Percentiles rank a stretch among this genome's conserved stretches.
Evolutionary conservation across 2,329 filamentous ascomycete species (phyloP).

Genomic region (Dothidotthia symphoricarpi): DNA sequence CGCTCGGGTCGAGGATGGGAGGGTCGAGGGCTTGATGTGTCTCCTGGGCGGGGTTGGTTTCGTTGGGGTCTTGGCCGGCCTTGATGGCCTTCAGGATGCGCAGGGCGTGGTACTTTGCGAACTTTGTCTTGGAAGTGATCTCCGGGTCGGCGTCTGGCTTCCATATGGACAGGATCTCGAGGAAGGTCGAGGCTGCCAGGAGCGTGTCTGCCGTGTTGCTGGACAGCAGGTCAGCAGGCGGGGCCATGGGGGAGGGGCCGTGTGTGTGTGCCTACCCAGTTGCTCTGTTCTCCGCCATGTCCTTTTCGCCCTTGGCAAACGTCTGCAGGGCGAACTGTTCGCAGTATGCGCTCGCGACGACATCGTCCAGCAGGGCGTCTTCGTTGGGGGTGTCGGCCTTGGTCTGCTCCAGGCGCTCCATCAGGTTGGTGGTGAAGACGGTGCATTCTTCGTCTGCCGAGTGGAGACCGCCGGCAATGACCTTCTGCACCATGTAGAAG

Average conservation of each 20-base stretch:
- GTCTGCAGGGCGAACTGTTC: conserved; percentile 92
- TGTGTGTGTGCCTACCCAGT: conserved; percentile 59
- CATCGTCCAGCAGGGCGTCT: conserved; percentile 81
- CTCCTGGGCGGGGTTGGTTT: conserved; percentile 73
- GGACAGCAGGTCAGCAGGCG: conserved; percentile 5
- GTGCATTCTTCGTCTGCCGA: conserved; percentile 73
- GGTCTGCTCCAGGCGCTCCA: conserved; percentile 86
- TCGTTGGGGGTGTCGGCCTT: conserved; percentile 73
- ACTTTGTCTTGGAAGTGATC: conserved; percentile 83
- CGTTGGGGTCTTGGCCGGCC: conserved; percentile 87
- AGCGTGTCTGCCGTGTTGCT: conserved; percentile 94
- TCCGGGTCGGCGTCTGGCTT: conserved; percentile 67
- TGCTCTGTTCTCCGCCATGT: conserved; percentile 78
- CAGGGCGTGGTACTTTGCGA: conserved; percentile 91
- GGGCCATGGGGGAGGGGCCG: neutral
- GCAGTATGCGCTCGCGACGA: conserved; percentile 84
- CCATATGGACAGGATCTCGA: conserved; percentile 87
- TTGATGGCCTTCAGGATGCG: conserved; percentile 89
- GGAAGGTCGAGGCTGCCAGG: conserved; percentile 86
- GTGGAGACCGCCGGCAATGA: conserved; percentile 78
- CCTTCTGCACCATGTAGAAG: conserved; percentile 81
- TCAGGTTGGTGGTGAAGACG: conserved; percentile 75
- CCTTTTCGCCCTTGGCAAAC: conserved; percentile 78
- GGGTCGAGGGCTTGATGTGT: conserved; percentile 35
- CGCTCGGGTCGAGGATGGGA: conserved; percentile 58